These are phyloP conservation scores for Huntiella decipiens DNA, from an alignment of 2,329 filamentous ascomycete species.

Conservation along the genomic window DNA sequence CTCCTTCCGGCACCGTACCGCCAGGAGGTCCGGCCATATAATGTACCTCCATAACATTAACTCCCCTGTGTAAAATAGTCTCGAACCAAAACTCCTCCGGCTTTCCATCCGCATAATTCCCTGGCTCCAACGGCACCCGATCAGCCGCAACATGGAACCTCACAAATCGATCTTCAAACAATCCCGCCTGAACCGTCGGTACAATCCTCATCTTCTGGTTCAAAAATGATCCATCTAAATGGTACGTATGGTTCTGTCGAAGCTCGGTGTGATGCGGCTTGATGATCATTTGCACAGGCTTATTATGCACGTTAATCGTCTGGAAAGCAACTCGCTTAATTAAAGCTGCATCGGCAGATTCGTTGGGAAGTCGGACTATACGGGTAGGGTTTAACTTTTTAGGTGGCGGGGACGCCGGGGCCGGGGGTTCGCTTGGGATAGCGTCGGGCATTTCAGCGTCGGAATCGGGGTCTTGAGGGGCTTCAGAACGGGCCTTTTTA, in stretches of 20 bases:
- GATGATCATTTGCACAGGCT: slow-evolving; percentile 47
- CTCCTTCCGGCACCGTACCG: slow-evolving; percentile 33
- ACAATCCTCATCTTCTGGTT: slow-evolving; percentile 11
- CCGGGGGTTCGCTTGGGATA: too few relatives aligned
- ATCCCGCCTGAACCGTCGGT: slow-evolving; percentile 3
- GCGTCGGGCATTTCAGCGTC: too few relatives aligned
- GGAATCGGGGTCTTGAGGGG: too few relatives aligned
- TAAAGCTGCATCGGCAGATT: slow-evolving; percentile 4
- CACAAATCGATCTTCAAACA: slow-evolving; percentile 10
- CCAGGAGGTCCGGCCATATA: slow-evolving; percentile 51
- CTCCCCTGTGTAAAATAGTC: slow-evolving; percentile 46
- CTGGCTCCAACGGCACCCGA: slow-evolving; percentile 36
- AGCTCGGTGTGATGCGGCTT: slow-evolving; percentile 9
- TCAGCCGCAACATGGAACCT: slow-evolving; percentile 23
- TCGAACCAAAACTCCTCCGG: slow-evolving; percentile 55
- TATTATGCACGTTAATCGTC: slow-evolving; percentile 52
- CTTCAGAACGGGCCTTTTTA: too few relatives aligned
- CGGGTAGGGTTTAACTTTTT: neutral
- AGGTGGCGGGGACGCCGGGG: neutral
- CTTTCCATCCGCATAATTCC: slow-evolving; percentile 32
- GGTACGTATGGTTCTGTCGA: slow-evolving; percentile 10
- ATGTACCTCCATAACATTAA: slow-evolving; percentile 64
- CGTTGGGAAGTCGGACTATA: neutral
- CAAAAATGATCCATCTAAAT: slow-evolving; percentile 8
- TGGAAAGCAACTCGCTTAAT: slow-evolving; percentile 23